Percentiles rank a stretch among this genome's conserved stretches.
These are phyloP conservation scores for Cerioporus squamosus DNA, from an alignment of 1,284 basidiomycete genomes.

Conservation along the genomic window DNA sequence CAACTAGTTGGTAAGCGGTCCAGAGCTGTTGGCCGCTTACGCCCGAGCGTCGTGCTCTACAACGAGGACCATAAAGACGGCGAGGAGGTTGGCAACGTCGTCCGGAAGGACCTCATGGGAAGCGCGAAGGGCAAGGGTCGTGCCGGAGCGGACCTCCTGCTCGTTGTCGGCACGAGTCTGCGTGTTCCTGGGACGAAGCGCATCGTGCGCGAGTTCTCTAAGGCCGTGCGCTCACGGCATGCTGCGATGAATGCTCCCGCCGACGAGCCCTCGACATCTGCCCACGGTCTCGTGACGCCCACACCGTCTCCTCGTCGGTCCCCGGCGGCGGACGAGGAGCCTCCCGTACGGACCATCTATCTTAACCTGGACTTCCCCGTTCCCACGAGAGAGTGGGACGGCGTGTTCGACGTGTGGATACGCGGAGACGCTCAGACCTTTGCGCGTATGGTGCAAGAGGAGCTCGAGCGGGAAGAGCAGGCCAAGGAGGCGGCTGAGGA, in stretches of 20 bases:
- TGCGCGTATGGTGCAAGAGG: constrained; percentile 59
- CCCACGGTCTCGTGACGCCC: constrained; percentile 40
- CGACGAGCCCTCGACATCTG: constrained; percentile 22
- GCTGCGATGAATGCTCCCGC: constrained; percentile 30
- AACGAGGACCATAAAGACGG: constrained; percentile 90
- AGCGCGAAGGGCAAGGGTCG: constrained; percentile 64
- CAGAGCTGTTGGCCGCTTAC: constrained; percentile 80
- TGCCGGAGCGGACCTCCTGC: constrained; percentile 79
- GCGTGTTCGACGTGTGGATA: constrained; percentile 91
- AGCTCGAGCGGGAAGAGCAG: constrained; percentile 48
- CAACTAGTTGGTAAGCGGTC: constrained; percentile 80
- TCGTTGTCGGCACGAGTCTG: constrained; percentile 92
- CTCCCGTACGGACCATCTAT: constrained; percentile 75
- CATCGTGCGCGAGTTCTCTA: constrained; percentile 91
- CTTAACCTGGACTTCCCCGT: constrained; percentile 91
- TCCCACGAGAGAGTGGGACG: constrained; percentile 87
- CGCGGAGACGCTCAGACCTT: constrained; percentile 89
- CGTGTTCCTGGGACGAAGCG: constrained; percentile 92
- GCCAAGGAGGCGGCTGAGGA: constrained; percentile 15
- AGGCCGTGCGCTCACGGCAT: constrained; percentile 67
- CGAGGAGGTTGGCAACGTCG: constrained; percentile 83
- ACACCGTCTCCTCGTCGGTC: constrained; percentile 46
- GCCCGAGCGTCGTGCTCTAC: constrained; percentile 90
- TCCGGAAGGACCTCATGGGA: constrained; percentile 77
- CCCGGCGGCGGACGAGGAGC: constrained; percentile 48